Evolutionary conservation across 2,329 filamentous ascomycete species (phyloP).

Genomic region (Calonectria pteridis): DNA sequence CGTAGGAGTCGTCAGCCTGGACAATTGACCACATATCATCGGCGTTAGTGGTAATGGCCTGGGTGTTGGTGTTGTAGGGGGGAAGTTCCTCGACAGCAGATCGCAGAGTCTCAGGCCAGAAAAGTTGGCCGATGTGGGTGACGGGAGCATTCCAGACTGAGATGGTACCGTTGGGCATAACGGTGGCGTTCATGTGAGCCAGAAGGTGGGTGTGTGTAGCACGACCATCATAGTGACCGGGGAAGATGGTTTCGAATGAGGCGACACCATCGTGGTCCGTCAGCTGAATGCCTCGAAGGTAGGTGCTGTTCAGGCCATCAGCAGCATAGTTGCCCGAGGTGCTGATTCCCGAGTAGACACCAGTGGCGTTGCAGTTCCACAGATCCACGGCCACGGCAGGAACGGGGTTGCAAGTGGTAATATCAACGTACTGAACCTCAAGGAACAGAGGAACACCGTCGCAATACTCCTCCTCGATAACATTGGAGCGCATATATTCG

Average conservation of each 20-base stretch:
- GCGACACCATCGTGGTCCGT: slow-evolving; percentile 56
- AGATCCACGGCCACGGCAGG: slow-evolving; percentile 55
- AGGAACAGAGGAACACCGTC: slow-evolving; percentile 54
- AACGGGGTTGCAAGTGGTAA: slow-evolving; percentile 55
- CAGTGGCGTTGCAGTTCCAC: slow-evolving; percentile 61
- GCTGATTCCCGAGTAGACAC: slow-evolving; percentile 58
- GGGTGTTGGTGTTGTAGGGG: slow-evolving; percentile 60
- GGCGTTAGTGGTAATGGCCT: slow-evolving; percentile 56
- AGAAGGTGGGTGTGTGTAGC: slow-evolving; percentile 56
- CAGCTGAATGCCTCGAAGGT: slow-evolving; percentile 55
- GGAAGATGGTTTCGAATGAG: slow-evolving; percentile 58
- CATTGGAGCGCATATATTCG: slow-evolving; percentile 53
- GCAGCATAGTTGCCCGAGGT: slow-evolving; percentile 51
- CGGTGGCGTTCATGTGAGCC: slow-evolving; percentile 50
- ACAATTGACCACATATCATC: slow-evolving; percentile 56
- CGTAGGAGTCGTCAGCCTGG: slow-evolving; percentile 59
- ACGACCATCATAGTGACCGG: slow-evolving; percentile 57
- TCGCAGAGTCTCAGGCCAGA: slow-evolving; percentile 69
- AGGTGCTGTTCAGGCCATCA: slow-evolving; percentile 51
- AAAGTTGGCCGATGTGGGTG: slow-evolving; percentile 73
- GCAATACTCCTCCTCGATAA: slow-evolving; percentile 53
- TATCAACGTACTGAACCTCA: slow-evolving; percentile 59
- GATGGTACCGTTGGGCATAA: slow-evolving; percentile 61
- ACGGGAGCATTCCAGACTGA: slow-evolving; percentile 45
- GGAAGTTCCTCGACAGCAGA: slow-evolving; percentile 57